Conservation (phyloP, 345 rosid species). For the Euphorbia tirucalli region DNA sequence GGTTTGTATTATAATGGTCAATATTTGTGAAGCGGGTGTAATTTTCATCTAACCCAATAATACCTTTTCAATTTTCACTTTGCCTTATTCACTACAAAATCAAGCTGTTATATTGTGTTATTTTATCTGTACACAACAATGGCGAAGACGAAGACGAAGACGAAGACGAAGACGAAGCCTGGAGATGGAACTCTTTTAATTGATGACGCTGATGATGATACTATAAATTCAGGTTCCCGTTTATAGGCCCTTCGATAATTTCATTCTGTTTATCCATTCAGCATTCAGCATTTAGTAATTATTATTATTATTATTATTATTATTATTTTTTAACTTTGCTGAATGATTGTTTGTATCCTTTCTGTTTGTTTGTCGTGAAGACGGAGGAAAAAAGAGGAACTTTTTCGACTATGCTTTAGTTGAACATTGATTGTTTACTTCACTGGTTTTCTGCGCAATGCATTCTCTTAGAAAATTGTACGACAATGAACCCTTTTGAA, state of each 20-base stretch:
- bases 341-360: neutral
- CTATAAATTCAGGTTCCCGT: neutral
- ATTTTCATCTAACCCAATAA: too few relatives aligned
- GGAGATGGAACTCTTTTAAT: neutral
- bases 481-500: neutral
- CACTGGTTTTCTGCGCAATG: neutral
- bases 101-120: neutral
- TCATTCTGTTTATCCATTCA: neutral
- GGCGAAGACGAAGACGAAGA: conserved; percentile 22
- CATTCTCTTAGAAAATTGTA: neutral
- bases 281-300: neutral
- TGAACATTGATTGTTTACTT: neutral
- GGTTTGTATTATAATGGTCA: too few relatives aligned
- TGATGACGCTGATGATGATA: neutral
- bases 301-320: too few relatives aligned
- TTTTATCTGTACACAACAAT: neutral
- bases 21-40: too few relatives aligned
- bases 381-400: neutral
- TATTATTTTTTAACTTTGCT: neutral
- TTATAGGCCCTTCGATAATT: neutral
- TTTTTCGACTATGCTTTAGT: neutral
- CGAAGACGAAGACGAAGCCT: conserved; percentile 20
- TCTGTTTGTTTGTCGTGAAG: neutral
- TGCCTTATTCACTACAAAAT: neutral
- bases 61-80: neutral